Base-by-base conservation (phyloP, 345 rosid species). In the Chamaenerion angustifolium region DNA sequence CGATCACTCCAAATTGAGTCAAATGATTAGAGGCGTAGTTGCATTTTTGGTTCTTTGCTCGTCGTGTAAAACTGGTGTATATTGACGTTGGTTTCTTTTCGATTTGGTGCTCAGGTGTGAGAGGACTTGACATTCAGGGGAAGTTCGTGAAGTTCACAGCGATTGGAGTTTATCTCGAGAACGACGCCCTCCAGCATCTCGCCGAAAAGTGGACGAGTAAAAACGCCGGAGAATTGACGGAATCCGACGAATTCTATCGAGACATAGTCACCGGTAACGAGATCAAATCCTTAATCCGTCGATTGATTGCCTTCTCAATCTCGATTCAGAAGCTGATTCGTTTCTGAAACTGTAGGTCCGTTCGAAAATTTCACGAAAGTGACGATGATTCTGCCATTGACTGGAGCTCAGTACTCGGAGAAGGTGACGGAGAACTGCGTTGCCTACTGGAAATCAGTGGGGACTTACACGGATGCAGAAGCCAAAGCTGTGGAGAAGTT, bases 341-440 rank as follows among this genome's bases (percentile, higher is more conserved):
- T 4, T 12, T 27, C 11, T 25, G 8, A 17, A 41, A 10, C 40
- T 8, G 37, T 55, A 60, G 64, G 57, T 12, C 64, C 64, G 9
- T 60, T 4, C 12, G 64, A 60, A 16, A 60, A 54, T 17, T 60
- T 60, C 41, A 25, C 17, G 40, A 45, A 31, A 17, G 64, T 60
- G 16, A 60, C 64, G 10, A 52, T 60, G 58, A 13, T 60, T 45
- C 47, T 60, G 42, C 53, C 58, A 0, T 16, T 60, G 27, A 60
- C 64, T 3, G 64, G 64, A 4, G 53, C 57, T 16, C 58, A 89
- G 50, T 89, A 76, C 45, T 63, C 95, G 0, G 86, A 81, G 73
- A 81, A 77, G 59, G 95, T 89, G 10, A 16, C 85, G 0, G 86
- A 83, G 68, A 85, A 85, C 18, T 89, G 95, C 53, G 72, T 74